Percentiles rank a stretch among this genome's conserved stretches.
These are phyloP conservation scores for Rhododendron simsii DNA, from an alignment of 148 eudicot species.

Conservation along the genomic window DNA sequence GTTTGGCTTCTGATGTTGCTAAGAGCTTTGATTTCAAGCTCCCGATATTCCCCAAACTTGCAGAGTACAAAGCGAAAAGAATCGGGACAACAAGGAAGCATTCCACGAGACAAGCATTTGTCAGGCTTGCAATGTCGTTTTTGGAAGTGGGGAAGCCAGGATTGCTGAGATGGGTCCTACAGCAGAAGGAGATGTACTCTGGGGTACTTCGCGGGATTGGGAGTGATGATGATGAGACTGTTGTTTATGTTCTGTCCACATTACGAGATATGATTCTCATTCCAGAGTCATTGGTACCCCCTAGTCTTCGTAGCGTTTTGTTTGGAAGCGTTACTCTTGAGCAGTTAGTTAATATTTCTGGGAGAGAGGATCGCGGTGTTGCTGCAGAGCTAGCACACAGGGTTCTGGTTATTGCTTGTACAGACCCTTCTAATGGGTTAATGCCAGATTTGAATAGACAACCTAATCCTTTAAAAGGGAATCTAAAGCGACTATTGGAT, in stretches of 20 bases:
- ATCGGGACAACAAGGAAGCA: constrained; percentile 32
- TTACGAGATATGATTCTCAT: constrained; percentile 73
- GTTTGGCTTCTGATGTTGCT: constrained; percentile 80
- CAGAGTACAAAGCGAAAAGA: constrained; percentile 51
- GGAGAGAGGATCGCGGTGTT: constrained; percentile 49
- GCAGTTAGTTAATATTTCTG: constrained; percentile 57
- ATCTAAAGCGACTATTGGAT: constrained; percentile 62
- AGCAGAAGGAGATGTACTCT: constrained; percentile 73
- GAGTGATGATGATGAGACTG: constrained; percentile 76
- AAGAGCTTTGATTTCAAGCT: constrained; percentile 78
- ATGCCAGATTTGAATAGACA: constrained; percentile 76
- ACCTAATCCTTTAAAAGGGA: constrained; percentile 66
- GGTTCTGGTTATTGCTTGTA: constrained; percentile 71
- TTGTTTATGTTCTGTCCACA: constrained; percentile 64
- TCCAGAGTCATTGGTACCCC: constrained; percentile 70
- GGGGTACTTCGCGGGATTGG: constrained; percentile 83
- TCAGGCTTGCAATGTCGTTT: constrained; percentile 91
- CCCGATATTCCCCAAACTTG: constrained; percentile 50
- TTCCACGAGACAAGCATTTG: constrained; percentile 67
- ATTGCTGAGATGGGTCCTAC: constrained; percentile 75
- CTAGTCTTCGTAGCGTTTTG: constrained; percentile 81
- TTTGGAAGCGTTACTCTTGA: constrained; percentile 93
- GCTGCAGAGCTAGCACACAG: constrained; percentile 62
- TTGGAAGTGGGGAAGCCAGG: constrained; percentile 80
- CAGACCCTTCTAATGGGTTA: constrained; percentile 85